phyloP scores from a whole-genome alignment of 164 flowering plant species.

The Magnolia officinalis region DNA sequence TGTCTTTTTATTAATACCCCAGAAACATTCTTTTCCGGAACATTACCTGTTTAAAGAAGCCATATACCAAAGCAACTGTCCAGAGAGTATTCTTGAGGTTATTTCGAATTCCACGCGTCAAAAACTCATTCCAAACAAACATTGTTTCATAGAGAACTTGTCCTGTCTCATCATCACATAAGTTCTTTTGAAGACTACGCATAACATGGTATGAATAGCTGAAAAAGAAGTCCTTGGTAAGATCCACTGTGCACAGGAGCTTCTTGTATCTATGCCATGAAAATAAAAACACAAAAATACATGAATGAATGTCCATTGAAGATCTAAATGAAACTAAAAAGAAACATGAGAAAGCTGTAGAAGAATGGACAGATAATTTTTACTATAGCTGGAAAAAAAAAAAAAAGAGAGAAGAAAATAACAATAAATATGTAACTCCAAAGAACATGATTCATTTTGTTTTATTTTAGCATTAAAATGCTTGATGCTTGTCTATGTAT shows the following conservation, averaged over 20 bases:
- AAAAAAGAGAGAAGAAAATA: no score
- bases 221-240: slow-evolving; percentile 98
- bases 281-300: slow-evolving; percentile 21
- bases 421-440: not conserved
- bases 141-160: slow-evolving; percentile 63
- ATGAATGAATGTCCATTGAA: not conserved
- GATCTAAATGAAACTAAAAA: no score
- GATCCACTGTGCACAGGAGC: slow-evolving; percentile 95
- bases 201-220: slow-evolving; percentile 97
- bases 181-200: slow-evolving; percentile 88
- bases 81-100: slow-evolving; percentile 72
- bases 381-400: not conserved
- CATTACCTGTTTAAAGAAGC: slow-evolving; percentile 91
- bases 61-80: slow-evolving; percentile 93
- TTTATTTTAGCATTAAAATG: not conserved
- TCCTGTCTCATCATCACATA: slow-evolving; percentile 49
- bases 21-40: not conserved
- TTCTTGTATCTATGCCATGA: slow-evolving; percentile 85
- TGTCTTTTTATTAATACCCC: not conserved
- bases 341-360: not conserved
- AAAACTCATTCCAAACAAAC: slow-evolving; percentile 98
- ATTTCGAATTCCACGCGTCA: slow-evolving; percentile 78
- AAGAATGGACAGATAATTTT: not conserved
- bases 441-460: not conserved
- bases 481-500: not conserved